A percentile compares a stretch with the other conserved stretches of the same genome.
phyloP scores from a whole-genome alignment of 345 rosid species.

The Atalantia buxifolia region DNA sequence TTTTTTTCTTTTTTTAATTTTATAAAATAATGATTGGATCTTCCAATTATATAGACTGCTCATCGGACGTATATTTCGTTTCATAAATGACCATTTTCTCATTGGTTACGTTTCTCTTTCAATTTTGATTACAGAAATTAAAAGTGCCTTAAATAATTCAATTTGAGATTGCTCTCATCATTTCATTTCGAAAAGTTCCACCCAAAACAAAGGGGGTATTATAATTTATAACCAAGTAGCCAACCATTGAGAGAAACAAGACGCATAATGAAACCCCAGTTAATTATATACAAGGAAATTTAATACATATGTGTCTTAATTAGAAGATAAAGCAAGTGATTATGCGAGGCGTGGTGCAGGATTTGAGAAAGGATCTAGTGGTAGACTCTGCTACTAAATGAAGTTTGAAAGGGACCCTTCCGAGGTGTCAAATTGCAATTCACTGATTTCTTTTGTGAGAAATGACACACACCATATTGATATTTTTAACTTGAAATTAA shows the following conservation, averaged over 20 bases:
- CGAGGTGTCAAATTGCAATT: not conserved
- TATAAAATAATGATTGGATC: not conserved
- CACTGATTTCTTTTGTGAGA: too few species aligned
- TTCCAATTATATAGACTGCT: too few species aligned
- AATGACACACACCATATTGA: too few species aligned
- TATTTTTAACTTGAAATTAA: too few species aligned
- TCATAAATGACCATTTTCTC: conserved; percentile 16
- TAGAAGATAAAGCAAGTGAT: conserved; percentile 11
- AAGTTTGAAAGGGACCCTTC: conserved; percentile 28
- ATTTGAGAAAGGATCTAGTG: conserved; percentile 27
- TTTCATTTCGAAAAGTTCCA: not conserved
- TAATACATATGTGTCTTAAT: not conserved
- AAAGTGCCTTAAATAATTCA: not conserved
- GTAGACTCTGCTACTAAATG: conserved; percentile 27
- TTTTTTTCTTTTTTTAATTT: not conserved
- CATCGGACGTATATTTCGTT: conserved; percentile 8
- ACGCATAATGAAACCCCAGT: not conserved
- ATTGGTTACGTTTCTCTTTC: conserved; percentile 19
- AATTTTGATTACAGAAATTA: conserved; percentile 9
- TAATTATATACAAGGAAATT: too few species aligned
- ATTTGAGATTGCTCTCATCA: conserved; percentile 18
- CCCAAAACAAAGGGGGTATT: conserved; percentile 3
- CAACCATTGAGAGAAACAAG: conserved; percentile 11
- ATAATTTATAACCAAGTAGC: too few species aligned
- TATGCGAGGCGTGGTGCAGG: conserved; percentile 28